Evolutionary conservation across 2,329 filamentous ascomycete species (phyloP).

Genomic region (Venturia oleaginea): DNA sequence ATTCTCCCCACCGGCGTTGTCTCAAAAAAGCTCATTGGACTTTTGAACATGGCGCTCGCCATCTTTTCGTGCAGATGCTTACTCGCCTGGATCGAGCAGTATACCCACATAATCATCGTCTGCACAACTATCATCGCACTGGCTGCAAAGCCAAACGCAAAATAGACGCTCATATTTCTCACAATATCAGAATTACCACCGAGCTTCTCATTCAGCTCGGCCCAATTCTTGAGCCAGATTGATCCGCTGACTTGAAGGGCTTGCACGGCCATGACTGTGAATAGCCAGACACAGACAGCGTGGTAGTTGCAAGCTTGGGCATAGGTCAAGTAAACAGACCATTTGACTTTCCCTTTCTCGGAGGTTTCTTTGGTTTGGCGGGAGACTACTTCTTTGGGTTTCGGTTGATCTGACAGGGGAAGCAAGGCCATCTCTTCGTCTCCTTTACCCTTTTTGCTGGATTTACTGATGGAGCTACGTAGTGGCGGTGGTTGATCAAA

Average conservation of each 20-base stretch:
- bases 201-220: conserved; percentile 59
- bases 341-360: conserved; percentile 90
- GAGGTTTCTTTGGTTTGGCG: conserved; percentile 68
- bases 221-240: conserved; percentile 83
- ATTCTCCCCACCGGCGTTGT: conserved; percentile 84
- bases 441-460: neutral
- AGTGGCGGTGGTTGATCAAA: conserved; percentile 55
- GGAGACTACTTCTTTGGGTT: conserved; percentile 40
- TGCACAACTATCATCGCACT: conserved; percentile 72
- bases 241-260: conserved; percentile 59
- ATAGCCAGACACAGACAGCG: conserved; percentile 67
- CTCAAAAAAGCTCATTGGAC: conserved; percentile 94
- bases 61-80: conserved; percentile 87
- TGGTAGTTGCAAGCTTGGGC: conserved; percentile 77
- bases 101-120: conserved; percentile 88
- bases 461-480: conserved; percentile 51
- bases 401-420: conserved; percentile 37
- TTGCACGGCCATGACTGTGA: conserved; percentile 65
- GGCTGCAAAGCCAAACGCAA: conserved; percentile 78
- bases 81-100: conserved; percentile 85
- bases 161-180: conserved; percentile 83
- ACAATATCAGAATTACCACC: conserved; percentile 61
- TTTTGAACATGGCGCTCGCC: conserved; percentile 85
- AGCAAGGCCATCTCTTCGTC: conserved; percentile 52
- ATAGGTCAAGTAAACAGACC: conserved; percentile 81